Evolutionary conservation across 345 rosid species (phyloP), one percentile per base, ranked within the genome.

Genomic region (Angophora floribunda): DNA sequence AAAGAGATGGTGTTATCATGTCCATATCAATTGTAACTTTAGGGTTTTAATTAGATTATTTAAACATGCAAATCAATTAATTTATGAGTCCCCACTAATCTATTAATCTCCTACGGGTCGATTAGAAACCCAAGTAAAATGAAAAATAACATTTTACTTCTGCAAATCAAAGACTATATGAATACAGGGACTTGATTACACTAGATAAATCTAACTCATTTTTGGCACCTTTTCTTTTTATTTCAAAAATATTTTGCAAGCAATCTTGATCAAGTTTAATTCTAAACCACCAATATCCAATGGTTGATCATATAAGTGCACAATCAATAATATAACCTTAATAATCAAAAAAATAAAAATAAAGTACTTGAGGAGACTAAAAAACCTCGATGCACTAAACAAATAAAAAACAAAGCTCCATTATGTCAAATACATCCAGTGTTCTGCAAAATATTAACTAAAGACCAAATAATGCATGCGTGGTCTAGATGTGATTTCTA

Each of bases 281-380:
- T 26, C 28, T 55, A 52, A 52, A 16, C 21, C 7, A 52, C 3
- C 21, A 52, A 55, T 26, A 55, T 22, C 28, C 12, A 9, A 55
- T 4, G 5, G 6, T 2, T 55, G 26, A 9, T 57, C 28, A 57
- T 21, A 10, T 1, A 28, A 28, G 0, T 22, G 3, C 1, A 7
- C 63, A 22, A 57, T 11, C 28, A 57, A 22, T 9, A 57, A 57
- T 57, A 28, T 22, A 57, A 4, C 28, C 63, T 10, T 21, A 57
- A 57, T 22, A 57, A 57, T 57, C 28, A 21, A 57, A 22, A 8
- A 4, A 21, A 57, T 9, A 57, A 22, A 57, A 22, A 57, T 57
- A 22, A 57, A 57, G 22, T 57, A 28, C 63, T 57, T 57, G 63
- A 57, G 28, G 26, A 10, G 5, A 57, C 28, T 8, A 3, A 9